These are phyloP conservation scores for Eurotiales sp. DNA, from an alignment of 2,329 filamentous ascomycete genomes.

Conservation along the genomic window DNA sequence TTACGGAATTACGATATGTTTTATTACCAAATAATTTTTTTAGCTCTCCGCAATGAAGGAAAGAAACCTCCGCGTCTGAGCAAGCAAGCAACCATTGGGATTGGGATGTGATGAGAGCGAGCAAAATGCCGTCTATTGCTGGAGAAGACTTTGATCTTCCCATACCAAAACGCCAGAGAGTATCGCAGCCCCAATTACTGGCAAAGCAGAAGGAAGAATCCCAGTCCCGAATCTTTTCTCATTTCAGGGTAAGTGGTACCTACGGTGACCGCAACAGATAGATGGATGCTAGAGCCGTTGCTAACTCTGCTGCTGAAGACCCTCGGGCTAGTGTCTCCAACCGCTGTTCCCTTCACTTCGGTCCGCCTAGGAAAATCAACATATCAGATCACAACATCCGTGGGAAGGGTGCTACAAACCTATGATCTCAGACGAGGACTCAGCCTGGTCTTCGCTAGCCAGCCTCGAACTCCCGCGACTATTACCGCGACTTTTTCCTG, in stretches of 20 bases:
- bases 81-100: not conserved
- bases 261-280: not conserved
- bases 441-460: constrained; percentile 87
- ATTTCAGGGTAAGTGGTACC: constrained; percentile 69
- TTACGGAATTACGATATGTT: not conserved
- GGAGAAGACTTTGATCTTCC: constrained; percentile 58
- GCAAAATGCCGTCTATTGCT: constrained; percentile 45
- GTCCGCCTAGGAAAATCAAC: constrained; percentile 88
- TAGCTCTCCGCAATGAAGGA: not conserved
- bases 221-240: constrained; percentile 82
- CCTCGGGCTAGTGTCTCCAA: constrained; percentile 88
- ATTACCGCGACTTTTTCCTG: constrained; percentile 87
- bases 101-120: constrained; percentile 2
- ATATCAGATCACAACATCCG: constrained; percentile 95
- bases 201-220: constrained; percentile 34
- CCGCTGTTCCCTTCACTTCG: constrained; percentile 81
- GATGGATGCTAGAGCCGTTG: not conserved
- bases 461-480: constrained; percentile 77
- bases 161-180: constrained; percentile 63
- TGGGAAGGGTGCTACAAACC: constrained; percentile 85
- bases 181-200: constrained; percentile 4
- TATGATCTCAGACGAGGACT: constrained; percentile 90
- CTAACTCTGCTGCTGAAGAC: constrained; percentile 56
- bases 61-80: no score
- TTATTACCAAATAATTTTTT: constrained; percentile 7